Conservation (phyloP, 2,329 filamentous ascomycete species). For the Xylaria multiplex region DNA sequence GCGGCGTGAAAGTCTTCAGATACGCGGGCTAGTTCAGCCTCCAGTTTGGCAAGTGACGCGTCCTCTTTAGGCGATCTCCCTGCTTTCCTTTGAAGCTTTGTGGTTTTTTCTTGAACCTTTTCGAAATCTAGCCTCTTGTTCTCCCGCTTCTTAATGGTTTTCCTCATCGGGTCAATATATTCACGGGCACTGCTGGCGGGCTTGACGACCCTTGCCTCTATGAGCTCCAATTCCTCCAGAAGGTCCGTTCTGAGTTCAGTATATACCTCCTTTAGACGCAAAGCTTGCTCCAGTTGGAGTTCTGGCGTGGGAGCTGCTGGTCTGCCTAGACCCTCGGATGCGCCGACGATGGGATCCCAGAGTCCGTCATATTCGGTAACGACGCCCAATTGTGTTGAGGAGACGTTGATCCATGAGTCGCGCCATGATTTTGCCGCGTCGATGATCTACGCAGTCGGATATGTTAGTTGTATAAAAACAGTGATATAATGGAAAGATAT, state of each 20-base stretch:
- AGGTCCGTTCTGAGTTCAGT: slow-evolving; percentile 77
- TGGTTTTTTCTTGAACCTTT: slow-evolving; percentile 76
- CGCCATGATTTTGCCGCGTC: slow-evolving; percentile 80
- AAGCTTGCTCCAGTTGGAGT: slow-evolving; percentile 70
- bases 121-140: slow-evolving; percentile 86
- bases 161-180: slow-evolving; percentile 76
- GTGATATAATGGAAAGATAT: slow-evolving; percentile 17
- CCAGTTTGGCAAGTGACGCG: slow-evolving; percentile 73
- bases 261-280: slow-evolving; percentile 73
- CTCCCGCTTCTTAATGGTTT: slow-evolving; percentile 85
- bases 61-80: slow-evolving; percentile 79
- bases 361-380: slow-evolving; percentile 75
- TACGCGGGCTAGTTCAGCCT: slow-evolving; percentile 73
- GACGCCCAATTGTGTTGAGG: slow-evolving; percentile 73
- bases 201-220: slow-evolving; percentile 75
- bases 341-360: slow-evolving; percentile 79
- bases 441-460: slow-evolving; percentile 66
- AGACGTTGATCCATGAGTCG: slow-evolving; percentile 79
- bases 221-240: slow-evolving; percentile 73
- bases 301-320: slow-evolving; percentile 69
- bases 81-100: slow-evolving; percentile 75
- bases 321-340: slow-evolving; percentile 65
- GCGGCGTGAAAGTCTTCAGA: slow-evolving; percentile 78
- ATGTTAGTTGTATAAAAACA: slow-evolving; percentile 29
- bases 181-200: slow-evolving; percentile 77